A percentile compares a stretch with the other conserved stretches of the same genome.
phyloP scores from a whole-genome alignment of 2,329 filamentous ascomycete genomes.

The Cladosporium sp. region DNA sequence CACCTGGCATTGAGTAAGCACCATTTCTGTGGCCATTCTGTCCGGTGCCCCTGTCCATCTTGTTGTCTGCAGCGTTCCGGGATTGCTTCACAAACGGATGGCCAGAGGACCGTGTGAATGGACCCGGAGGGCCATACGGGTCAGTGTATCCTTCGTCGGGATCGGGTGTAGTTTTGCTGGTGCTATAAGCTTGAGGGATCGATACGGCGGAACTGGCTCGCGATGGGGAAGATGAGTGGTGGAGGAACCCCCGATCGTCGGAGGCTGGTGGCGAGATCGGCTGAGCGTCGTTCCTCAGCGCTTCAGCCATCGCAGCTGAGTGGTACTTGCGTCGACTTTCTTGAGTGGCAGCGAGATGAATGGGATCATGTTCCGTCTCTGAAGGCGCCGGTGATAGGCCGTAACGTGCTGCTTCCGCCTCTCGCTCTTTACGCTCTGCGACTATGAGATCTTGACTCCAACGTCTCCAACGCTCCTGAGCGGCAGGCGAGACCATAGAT shows the following conservation, averaged over 20 bases:
- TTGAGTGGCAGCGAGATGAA: constrained; percentile 10
- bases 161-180: constrained; percentile 18
- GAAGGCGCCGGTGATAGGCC: constrained; percentile 18
- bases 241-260: constrained; percentile 12
- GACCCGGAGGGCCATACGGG: constrained; percentile 23
- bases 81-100: constrained; percentile 42
- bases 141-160: constrained; percentile 23
- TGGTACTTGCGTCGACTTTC: constrained; percentile 35
- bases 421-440: constrained; percentile 49
- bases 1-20: neutral
- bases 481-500: constrained; percentile 71
- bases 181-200: constrained; percentile 8
- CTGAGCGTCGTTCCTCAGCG: constrained; percentile 33
- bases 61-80: constrained; percentile 25
- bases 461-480: constrained; percentile 70
- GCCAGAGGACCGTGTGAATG: constrained; percentile 24
- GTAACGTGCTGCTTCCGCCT: constrained; percentile 22
- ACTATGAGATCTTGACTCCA: constrained; percentile 70
- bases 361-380: constrained; percentile 17
- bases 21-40: neutral
- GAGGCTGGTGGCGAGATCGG: constrained; percentile 31
- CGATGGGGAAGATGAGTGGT: constrained; percentile 2
- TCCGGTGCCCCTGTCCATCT: no score
- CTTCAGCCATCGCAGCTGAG: constrained; percentile 29
- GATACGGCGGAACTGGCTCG: constrained; percentile 9